Percentiles rank a stretch among this genome's conserved stretches.
phyloP scores from a whole-genome alignment of 305 asterid species.

The Fraxinus angustifolia region DNA sequence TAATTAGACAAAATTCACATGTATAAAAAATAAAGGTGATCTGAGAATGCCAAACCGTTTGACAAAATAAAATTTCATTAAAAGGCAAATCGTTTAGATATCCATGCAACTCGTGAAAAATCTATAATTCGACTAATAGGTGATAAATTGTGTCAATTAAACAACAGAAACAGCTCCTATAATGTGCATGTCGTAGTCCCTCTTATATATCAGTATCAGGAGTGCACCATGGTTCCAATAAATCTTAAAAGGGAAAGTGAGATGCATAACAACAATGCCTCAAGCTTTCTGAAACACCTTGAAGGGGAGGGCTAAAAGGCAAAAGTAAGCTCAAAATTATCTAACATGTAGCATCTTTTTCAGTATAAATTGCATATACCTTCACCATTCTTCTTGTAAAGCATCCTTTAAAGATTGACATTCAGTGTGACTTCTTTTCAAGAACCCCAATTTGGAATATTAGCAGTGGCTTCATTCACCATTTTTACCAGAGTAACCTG shows the following conservation, averaged over 20 bases:
- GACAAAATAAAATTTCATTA: background rate
- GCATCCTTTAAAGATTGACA: background rate
- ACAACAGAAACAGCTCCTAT: background rate
- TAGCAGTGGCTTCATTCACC: conserved; percentile 95
- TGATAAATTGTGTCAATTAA: background rate
- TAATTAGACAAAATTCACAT: background rate
- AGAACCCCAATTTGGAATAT: conserved; percentile 89
- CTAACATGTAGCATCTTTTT: background rate
- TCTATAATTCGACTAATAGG: background rate
- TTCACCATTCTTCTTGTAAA: background rate
- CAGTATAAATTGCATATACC: background rate
- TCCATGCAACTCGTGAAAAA: background rate
- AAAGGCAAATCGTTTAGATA: background rate
- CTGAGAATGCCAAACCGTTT: background rate
- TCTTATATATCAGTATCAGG: background rate
- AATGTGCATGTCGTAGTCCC: background rate
- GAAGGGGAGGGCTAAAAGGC: background rate
- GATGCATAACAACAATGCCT: background rate
- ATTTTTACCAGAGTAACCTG: conserved; percentile 92
- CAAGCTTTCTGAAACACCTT: background rate
- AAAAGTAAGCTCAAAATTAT: background rate
- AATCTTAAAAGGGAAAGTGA: background rate
- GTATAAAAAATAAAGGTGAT: background rate
- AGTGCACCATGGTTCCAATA: background rate
- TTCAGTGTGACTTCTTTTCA: conserved; percentile 15